Conservation (phyloP, 768 basidiomycete genomes). For the Lyophyllum decastes region DNA sequence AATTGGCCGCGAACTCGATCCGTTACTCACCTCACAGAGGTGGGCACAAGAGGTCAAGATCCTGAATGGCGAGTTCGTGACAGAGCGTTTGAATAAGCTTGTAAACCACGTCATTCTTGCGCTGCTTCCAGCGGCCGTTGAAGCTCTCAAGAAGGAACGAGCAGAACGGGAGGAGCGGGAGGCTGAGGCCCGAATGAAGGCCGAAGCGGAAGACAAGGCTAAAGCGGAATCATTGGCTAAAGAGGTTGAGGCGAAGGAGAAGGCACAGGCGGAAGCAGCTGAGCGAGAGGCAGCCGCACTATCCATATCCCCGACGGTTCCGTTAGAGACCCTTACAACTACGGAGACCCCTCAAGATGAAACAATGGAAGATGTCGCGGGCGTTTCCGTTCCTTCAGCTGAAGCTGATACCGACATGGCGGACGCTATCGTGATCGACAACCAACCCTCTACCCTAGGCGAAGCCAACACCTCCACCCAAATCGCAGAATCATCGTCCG, state of each 20-base stretch:
- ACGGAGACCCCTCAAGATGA: constrained; percentile 25
- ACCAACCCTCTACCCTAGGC: neutral
- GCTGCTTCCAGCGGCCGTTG: constrained; percentile 78
- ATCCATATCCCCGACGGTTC: constrained; percentile 10
- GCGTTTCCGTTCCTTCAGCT: constrained; percentile 5
- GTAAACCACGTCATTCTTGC: constrained; percentile 71
- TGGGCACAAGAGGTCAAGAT: constrained; percentile 91
- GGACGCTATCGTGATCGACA: constrained; percentile 33
- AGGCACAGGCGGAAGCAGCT: constrained; percentile 31
- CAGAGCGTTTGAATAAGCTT: constrained; percentile 66
- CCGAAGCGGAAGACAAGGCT: constrained; percentile 32
- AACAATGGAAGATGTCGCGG: constrained; percentile 32
- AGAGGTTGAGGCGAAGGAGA: constrained; percentile 35
- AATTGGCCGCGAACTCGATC: constrained; percentile 70
- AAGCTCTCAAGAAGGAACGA: constrained; percentile 56
- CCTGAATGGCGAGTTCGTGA: constrained; percentile 71
- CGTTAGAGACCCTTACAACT: constrained; percentile 2
- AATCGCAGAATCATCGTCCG: constrained; percentile 22
- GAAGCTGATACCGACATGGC: constrained; percentile 53
- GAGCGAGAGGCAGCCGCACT: constrained; percentile 19
- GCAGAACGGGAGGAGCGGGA: constrained; percentile 34
- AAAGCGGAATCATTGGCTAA: constrained; percentile 32
- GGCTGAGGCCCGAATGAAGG: constrained; percentile 37
- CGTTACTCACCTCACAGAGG: constrained; percentile 78
- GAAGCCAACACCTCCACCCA: constrained; percentile 20